Percentiles rank a stretch among this genome's conserved stretches.
Conservation (phyloP, 108 stramenopile genomes). For the Pseudonitzschia multistriata region DNA sequence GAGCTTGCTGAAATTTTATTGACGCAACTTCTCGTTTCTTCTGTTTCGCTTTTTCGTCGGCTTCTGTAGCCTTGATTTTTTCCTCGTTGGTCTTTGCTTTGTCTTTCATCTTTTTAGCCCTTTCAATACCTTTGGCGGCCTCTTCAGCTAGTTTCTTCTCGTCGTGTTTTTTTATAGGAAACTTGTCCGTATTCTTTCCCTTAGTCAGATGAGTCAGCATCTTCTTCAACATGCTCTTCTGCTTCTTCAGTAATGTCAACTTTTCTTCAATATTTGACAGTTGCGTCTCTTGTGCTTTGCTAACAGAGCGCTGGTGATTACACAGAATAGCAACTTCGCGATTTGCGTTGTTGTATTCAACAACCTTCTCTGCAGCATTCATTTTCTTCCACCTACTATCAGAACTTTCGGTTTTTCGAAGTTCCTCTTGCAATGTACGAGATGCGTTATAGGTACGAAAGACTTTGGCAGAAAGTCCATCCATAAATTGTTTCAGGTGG, state of each 20-base stretch:
- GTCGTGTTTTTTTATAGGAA: slow-evolving; percentile 74
- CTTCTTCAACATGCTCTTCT: slow-evolving; percentile 82
- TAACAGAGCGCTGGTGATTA: slow-evolving; percentile 98
- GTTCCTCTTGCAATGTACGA: slow-evolving; percentile 94
- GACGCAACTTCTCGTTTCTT: slow-evolving; percentile 59
- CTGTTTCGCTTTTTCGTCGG: slow-evolving; percentile 82
- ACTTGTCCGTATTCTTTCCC: slow-evolving; percentile 61
- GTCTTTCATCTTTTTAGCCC: slow-evolving; percentile 91
- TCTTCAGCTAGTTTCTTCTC: slow-evolving; percentile 58
- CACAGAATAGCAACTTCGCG: slow-evolving; percentile 98
- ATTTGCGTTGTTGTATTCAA: slow-evolving; percentile 99
- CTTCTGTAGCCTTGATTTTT: slow-evolving; percentile 90
- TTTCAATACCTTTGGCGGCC: slow-evolving; percentile 61
- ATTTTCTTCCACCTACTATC: slow-evolving; percentile 62
- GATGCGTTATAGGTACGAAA: slow-evolving; percentile 99
- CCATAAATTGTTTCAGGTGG: slow-evolving; percentile 96
- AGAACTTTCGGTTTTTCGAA: slow-evolving; percentile 73
- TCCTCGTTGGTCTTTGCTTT: slow-evolving; percentile 91
- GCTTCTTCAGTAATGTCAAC: slow-evolving; percentile 82
- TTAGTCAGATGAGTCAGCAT: slow-evolving; percentile 62
- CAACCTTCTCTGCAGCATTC: slow-evolving; percentile 90
- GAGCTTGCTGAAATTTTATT: slow-evolving; percentile 76
- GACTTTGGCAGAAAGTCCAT: slow-evolving; percentile 98
- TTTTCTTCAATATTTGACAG: slow-evolving; percentile 75
- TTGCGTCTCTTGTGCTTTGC: slow-evolving; percentile 90